phyloP scores from a whole-genome alignment of 2,329 filamentous ascomycete species.

The Decorospora gaudefroyi region DNA sequence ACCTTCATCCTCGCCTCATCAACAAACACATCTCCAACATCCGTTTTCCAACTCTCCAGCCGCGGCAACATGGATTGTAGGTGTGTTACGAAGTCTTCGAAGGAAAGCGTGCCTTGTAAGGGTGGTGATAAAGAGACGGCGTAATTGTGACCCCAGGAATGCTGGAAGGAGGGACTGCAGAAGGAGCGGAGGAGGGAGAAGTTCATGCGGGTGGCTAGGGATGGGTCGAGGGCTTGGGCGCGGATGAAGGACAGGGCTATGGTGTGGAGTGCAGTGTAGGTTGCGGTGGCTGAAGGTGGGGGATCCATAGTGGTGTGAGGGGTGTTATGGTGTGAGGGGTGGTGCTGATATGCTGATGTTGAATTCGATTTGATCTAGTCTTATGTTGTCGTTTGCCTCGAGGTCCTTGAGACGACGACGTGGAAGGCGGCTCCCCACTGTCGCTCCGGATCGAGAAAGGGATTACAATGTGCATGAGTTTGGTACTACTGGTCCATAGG shows the following conservation, averaged over 20 bases:
- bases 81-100: constrained; percentile 30
- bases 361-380: too few species aligned
- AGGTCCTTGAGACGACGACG: background rate
- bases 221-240: constrained; percentile 12
- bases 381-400: too few species aligned
- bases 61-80: constrained; percentile 26
- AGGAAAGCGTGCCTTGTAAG: constrained; percentile 22
- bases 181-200: constrained; percentile 22
- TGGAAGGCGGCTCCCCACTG: constrained; percentile 1
- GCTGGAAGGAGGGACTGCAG: constrained; percentile 23
- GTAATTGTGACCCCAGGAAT: constrained; percentile 40
- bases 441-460: background rate
- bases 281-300: constrained; percentile 2
- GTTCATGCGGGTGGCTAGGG: constrained; percentile 15
- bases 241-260: constrained; percentile 26
- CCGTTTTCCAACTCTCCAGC: constrained; percentile 29
- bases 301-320: background rate
- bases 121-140: constrained; percentile 28
- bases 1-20: constrained; percentile 32
- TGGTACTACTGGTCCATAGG: too few species aligned
- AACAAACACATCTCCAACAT: constrained; percentile 30
- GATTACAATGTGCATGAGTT: too few species aligned
- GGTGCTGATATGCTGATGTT: background rate
- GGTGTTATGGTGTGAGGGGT: background rate
- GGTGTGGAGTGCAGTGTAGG: constrained; percentile 19